Base-by-base conservation (phyloP, 1,139 yeast species). In the Candida tunisiensis region DNA sequence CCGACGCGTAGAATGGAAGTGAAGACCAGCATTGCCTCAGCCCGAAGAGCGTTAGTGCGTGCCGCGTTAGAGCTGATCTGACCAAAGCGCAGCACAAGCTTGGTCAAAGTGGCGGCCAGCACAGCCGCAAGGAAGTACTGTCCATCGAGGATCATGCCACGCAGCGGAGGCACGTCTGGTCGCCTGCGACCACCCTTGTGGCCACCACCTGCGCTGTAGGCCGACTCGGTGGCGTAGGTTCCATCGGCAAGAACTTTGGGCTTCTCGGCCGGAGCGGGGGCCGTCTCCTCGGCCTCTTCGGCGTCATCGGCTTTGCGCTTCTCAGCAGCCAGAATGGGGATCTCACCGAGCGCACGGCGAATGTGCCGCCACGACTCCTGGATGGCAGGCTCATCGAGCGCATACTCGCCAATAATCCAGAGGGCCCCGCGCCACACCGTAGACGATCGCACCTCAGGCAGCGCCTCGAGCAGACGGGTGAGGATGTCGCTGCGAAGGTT, bases 171-270 rank as follows among this genome's bases (percentile, higher is more conserved):
- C 21, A 60, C 53, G 25, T 54, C 57, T 32, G 20, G 33, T 36
- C 19, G 27, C 27, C 12, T 14, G 28, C 35, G 3, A 35, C 15
- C 45, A 8, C 44, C 41, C 27, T 60, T 62, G 29, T 38, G 26
- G 27, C 43, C 29, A 36, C 40, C n/a, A 16, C 46, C 45, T 9
- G 66, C 57, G 4, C 79, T 70, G 33, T 82, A 62, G 0, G 96
- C 95, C 41, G 73, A 74, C 53, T 91, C 98, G 18, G 95, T 78
- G 17, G 98, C 98, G 55, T 91, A 91, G 1, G 99, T 91, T 41
- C 99, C 99, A 55, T 91, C 99, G 13, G 98, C 94, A 37, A 88
- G 65, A 31, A 91, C 75, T 35, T 77, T 73, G 18, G 96, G 94
- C 22, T 60, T 53, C 29, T 53, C 52, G 8, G 47, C 25, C 17